These are phyloP conservation scores for Solanum peruvianum DNA, from an alignment of 257 asterid genomes.

Conservation along the genomic window DNA sequence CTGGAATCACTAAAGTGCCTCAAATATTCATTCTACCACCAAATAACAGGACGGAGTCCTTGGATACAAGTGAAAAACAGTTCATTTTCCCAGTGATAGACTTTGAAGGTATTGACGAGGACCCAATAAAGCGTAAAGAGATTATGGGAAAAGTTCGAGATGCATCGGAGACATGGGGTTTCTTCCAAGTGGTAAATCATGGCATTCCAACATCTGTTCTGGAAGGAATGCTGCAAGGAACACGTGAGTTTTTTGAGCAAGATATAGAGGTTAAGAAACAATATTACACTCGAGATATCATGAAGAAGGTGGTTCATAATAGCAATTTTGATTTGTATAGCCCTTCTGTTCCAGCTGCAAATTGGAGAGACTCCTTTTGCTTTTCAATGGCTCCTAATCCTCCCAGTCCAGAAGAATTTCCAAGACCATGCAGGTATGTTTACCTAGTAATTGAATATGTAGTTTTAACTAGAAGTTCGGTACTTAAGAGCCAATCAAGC, in stretches of 20 bases:
- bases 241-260: conserved; percentile 45
- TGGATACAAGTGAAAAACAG: neutral
- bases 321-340: conserved; percentile 38
- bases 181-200: conserved; percentile 47
- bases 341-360: conserved; percentile 24
- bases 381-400: conserved; percentile 22
- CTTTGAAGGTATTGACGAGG: conserved; percentile 4
- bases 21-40: neutral
- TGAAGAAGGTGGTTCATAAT: conserved; percentile 19
- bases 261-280: conserved; percentile 36
- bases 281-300: conserved; percentile 30
- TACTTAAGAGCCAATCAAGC: neutral
- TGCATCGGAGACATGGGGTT: conserved; percentile 44
- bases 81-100: conserved; percentile 24
- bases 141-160: conserved; percentile 14
- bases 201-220: conserved; percentile 10
- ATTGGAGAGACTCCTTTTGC: conserved; percentile 33
- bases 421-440: conserved; percentile 34
- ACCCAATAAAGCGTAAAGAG: neutral
- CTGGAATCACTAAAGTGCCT: neutral
- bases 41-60: neutral
- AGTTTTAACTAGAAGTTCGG: neutral
- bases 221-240: conserved; percentile 32
- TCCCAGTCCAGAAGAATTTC: conserved; percentile 42
- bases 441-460: neutral